Conservation (phyloP, 306 rosid species). For the Fagus sylvatica region DNA sequence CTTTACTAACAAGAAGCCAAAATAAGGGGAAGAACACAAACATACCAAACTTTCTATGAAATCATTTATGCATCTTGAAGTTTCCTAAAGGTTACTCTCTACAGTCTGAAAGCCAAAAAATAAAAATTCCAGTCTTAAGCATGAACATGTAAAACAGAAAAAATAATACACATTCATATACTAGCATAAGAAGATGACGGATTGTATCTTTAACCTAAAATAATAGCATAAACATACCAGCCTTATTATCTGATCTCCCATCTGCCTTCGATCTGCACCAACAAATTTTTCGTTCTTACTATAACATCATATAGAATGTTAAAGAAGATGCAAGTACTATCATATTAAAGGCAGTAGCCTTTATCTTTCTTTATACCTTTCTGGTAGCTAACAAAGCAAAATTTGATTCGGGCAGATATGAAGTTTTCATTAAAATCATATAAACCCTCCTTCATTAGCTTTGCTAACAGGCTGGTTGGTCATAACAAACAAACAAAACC, state of each 20-base stretch:
- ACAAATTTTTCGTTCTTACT: slow-evolving; percentile 17
- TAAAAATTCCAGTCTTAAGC: background rate
- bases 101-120: slow-evolving; percentile 48
- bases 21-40: slow-evolving; percentile 21
- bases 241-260: slow-evolving; percentile 86
- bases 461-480: background rate
- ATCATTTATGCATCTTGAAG: slow-evolving; percentile 66
- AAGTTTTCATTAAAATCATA: background rate
- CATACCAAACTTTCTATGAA: slow-evolving; percentile 77
- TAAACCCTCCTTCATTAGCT: slow-evolving; percentile 7
- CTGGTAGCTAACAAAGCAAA: background rate
- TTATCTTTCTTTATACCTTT: background rate
- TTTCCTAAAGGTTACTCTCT: slow-evolving; percentile 70
- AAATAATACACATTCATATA: background rate
- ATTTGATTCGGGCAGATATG: background rate
- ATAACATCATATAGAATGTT: background rate
- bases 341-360: too few relatives aligned
- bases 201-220: background rate
- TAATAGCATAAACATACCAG: slow-evolving; percentile 48
- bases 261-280: slow-evolving; percentile 84
- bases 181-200: background rate
- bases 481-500: too few relatives aligned
- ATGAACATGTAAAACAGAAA: background rate
- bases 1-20: slow-evolving; percentile 13
- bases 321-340: too few relatives aligned